Evolutionary conservation across 345 rosid genomes (phyloP).

Genomic region (Punica granatum): DNA sequence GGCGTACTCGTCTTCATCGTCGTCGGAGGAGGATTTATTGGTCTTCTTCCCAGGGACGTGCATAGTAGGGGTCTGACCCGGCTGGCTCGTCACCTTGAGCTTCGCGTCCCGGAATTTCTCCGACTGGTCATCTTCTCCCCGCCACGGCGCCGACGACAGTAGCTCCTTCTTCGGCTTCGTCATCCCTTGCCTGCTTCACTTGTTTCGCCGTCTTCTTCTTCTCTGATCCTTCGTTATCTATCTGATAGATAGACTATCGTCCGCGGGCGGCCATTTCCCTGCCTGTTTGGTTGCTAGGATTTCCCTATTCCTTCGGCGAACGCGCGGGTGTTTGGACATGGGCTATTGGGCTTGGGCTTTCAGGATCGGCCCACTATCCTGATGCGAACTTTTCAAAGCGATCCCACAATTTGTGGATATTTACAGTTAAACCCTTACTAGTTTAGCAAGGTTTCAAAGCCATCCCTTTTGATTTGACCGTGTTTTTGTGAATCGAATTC

Average conservation of each 20-base stretch:
- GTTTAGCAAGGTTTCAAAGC: neutral
- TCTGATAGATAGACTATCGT: too few species aligned
- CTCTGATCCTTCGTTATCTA: neutral
- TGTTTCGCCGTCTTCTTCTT: neutral
- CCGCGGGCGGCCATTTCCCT: neutral
- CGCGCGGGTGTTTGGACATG: neutral
- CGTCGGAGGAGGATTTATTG: slow-evolving; percentile 16
- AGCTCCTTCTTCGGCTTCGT: slow-evolving; percentile 47
- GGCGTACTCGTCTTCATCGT: slow-evolving; percentile 43
- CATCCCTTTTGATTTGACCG: too few species aligned
- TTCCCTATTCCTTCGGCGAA: neutral
- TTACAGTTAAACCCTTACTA: neutral
- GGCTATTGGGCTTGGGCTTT: neutral
- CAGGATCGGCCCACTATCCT: neutral
- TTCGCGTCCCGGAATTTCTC: slow-evolving; percentile 67
- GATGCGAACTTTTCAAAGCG: neutral
- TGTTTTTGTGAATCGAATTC: too few species aligned
- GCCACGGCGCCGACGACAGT: slow-evolving; percentile 84
- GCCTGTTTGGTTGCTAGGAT: slow-evolving; percentile 3
- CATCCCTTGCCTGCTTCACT: slow-evolving; percentile 9
- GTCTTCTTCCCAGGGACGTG: slow-evolving; percentile 57
- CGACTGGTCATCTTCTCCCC: slow-evolving; percentile 55
- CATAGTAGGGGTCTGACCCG: slow-evolving; percentile 68
- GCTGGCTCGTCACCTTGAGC: slow-evolving; percentile 66
- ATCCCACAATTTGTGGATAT: neutral